Percentiles rank a stretch among this genome's conserved stretches.
phyloP scores from a whole-genome alignment of 345 rosid genomes.

The Aegle marmelos region DNA sequence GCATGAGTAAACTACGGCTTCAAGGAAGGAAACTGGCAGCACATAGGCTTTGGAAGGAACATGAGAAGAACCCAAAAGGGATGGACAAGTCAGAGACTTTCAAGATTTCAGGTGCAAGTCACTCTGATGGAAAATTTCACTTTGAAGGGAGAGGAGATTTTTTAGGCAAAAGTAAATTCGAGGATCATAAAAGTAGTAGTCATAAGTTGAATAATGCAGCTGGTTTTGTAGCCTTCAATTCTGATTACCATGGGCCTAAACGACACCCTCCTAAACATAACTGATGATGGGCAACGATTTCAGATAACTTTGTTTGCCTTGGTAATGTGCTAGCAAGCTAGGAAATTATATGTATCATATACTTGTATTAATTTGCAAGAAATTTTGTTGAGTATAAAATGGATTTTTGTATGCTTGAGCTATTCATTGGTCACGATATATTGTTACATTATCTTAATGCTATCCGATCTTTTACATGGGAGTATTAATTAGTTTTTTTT shows the following conservation, averaged over 20 bases:
- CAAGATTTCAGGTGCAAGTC: conserved; percentile 47
- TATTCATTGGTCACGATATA: neutral
- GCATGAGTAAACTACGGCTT: conserved; percentile 7
- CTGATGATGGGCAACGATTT: conserved; percentile 17
- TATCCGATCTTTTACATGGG: neutral
- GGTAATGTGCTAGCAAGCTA: conserved; percentile 4
- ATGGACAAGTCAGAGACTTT: neutral
- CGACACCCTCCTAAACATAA: conserved; percentile 45
- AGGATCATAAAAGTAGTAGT: conserved; percentile 3
- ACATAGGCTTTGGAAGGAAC: conserved; percentile 9
- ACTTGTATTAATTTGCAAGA: neutral
- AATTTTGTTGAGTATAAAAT: neutral
- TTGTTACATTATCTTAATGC: neutral
- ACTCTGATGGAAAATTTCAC: conserved; percentile 31
- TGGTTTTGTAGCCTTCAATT: conserved; percentile 35
- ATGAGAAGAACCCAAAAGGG: neutral
- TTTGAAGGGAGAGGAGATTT: conserved; percentile 22
- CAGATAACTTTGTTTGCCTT: conserved; percentile 12
- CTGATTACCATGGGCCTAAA: conserved; percentile 44
- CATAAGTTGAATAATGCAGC: conserved; percentile 10
- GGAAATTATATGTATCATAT: neutral
- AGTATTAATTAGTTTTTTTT: neutral
- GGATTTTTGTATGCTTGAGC: neutral
- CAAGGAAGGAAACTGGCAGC: conserved; percentile 43
- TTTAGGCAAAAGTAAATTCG: conserved; percentile 11